A percentile compares a stretch with the other conserved stretches of the same genome.
Conservation (phyloP, 345 rosid species). For the Aquilaria malaccensis region DNA sequence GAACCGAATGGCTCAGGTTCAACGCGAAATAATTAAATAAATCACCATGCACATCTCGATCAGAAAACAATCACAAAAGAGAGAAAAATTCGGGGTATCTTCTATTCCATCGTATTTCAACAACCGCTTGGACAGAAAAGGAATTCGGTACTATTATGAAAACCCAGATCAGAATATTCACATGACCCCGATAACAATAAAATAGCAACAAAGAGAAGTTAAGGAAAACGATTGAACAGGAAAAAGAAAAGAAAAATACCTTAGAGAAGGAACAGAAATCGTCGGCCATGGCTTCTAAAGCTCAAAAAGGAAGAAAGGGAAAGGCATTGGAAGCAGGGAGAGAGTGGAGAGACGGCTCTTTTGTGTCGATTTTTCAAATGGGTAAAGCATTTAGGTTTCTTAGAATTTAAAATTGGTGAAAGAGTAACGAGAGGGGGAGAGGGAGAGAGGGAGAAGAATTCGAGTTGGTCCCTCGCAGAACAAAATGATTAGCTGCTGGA, state of each 20-base stretch:
- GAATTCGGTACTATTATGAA: conserved; percentile 8
- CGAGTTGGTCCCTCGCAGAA: conserved; percentile 14
- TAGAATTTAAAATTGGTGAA: conserved; percentile 9
- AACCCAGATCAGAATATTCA: conserved; percentile 30
- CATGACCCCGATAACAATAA: conserved; percentile 6
- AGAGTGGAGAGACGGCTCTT: conserved; percentile 6
- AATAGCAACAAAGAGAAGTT: not conserved
- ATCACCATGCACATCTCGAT: conserved; percentile 5
- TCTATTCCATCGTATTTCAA: conserved; percentile 11
- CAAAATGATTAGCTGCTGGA: conserved; percentile 23
- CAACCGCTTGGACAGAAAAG: conserved; percentile 14
- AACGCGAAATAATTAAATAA: not conserved
- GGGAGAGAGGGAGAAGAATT: not conserved
- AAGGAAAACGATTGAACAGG: not conserved
- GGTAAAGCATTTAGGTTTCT: not conserved
- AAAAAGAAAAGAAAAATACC: conserved; percentile 30
- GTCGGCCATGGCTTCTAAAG: conserved; percentile 57
- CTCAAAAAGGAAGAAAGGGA: conserved; percentile 30
- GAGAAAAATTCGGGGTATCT: conserved; percentile 27
- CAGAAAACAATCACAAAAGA: conserved; percentile 3
- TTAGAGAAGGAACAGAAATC: conserved; percentile 64
- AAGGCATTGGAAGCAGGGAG: conserved; percentile 44
- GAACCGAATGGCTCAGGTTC: conserved; percentile 4
- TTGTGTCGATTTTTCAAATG: not conserved
- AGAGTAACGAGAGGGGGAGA: not conserved